These are phyloP conservation scores for Diplodia mutila DNA, from an alignment of 2,329 filamentous ascomycete genomes.

Conservation along the genomic window DNA sequence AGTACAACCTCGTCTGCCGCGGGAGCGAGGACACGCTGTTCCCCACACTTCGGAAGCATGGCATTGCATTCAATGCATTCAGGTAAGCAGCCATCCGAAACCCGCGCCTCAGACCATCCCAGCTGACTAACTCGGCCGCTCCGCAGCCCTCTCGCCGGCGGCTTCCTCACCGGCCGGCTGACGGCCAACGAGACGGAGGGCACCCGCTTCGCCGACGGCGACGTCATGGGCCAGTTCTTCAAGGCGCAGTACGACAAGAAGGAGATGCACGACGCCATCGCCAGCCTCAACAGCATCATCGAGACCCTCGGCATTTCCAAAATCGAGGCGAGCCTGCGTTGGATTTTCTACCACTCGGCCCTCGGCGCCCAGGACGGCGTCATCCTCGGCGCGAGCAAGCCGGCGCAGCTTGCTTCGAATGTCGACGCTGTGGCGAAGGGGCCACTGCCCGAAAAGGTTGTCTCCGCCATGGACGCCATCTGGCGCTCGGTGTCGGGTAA, in stretches of 20 bases:
- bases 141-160: neutral
- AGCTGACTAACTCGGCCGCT: neutral
- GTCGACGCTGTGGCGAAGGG: neutral
- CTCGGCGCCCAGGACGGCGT: neutral
- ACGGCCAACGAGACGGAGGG: neutral
- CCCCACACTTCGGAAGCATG: slow-evolving; percentile 23
- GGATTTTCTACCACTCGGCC: neutral
- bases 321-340: neutral
- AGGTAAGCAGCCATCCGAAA: neutral
- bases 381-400: neutral
- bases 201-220: neutral
- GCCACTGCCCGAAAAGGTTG: neutral
- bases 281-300: neutral
- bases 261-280: neutral
- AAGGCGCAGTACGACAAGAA: neutral
- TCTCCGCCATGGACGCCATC: neutral
- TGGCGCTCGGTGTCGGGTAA: neutral
- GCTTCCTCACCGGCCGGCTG: neutral
- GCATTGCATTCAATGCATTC: neutral
- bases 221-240: neutral
- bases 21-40: slow-evolving; percentile 20
- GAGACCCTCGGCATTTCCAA: neutral
- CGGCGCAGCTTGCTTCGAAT: neutral
- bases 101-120: neutral
- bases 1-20: slow-evolving; percentile 36